Base-by-base conservation (phyloP, 75 land plant species). In the Ceratopteris richardii region DNA sequence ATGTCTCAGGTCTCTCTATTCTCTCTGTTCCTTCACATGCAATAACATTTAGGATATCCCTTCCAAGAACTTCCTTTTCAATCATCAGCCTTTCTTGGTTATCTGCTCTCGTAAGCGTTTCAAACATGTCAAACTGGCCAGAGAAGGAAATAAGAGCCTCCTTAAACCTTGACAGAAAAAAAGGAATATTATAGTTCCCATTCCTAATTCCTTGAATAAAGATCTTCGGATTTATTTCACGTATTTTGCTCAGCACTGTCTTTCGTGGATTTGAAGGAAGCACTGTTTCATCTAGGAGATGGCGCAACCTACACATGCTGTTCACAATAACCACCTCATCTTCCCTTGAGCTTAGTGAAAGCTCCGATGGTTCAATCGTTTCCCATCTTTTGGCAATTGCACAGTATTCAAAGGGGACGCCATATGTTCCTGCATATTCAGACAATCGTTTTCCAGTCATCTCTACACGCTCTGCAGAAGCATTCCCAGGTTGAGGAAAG, bases 11-110 rank as follows among this genome's bases (percentile, higher is more conserved):
- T 55, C 90, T 72, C 50, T 88, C 94, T 12, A 88, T 61, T 56
- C 94, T 77, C 58, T 84, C 84, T 24, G 58, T 0, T 0, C 89
- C 97, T 60, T 92, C 97, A 48, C 97, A 92, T 0, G 94, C 83
- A 16, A 92, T 65, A 1, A 82, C 70, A 64, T 92, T 92, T 62
- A 92, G 43, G 1, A 72, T 78, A 26, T 85, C 84, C 26, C 78
- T 55, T 7, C 84, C 97, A 5, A 72, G 46, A 1, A 82, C n/a
- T 9, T 77, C 73, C 31, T 50, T 68, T 62, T 88, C 94, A 10
- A 79, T 56, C 54, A 75, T 11, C 19, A 63, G 17, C 68, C 94
- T 77, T 50, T 77, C 72, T 16, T 58, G 70, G 54, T 74, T 16
- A 28, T 87, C 92, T 0, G 68, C 53, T 0, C 76, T 69, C 0